Conservation (phyloP, 1,284 basidiomycete genomes). For the Cutaneotrichosporon cutaneum region DNA sequence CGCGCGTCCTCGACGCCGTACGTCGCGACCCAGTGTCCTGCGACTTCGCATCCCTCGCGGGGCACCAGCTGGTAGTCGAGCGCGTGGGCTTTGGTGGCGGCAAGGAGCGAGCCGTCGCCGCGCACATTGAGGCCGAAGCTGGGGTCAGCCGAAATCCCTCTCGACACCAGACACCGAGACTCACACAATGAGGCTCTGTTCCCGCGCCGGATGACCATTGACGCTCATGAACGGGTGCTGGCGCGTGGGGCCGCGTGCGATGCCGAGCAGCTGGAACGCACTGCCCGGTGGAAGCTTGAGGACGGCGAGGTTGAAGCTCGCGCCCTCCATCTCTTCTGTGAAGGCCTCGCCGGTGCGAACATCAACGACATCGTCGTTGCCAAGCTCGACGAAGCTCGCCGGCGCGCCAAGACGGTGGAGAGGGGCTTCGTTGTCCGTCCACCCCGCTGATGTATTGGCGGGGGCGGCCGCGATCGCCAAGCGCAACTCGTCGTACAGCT, state of each 20-base stretch:
- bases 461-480: no score
- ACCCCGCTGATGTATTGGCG: no score
- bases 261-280: not conserved
- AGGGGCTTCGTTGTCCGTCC: no score
- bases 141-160: not conserved
- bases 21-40: not conserved
- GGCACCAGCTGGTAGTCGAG: not conserved
- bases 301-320: not conserved
- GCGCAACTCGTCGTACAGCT: no score
- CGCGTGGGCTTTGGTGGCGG: not conserved
- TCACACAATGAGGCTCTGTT: not conserved
- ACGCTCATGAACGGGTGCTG: not conserved
- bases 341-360: no score
- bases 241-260: not conserved
- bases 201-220: not conserved
- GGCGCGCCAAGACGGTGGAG: no score
- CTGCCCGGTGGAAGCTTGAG: not conserved
- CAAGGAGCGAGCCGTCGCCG: not conserved
- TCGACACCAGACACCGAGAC: not conserved
- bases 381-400: no score
- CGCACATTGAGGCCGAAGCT: not conserved
- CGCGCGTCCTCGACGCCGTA: not conserved
- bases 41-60: not conserved
- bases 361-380: no score
- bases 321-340: no score